Percentiles rank a stretch among this genome's conserved stretches.
Evolutionary conservation across 2,329 filamentous ascomycete species (phyloP).

Genomic region (Botrytis porri): DNA sequence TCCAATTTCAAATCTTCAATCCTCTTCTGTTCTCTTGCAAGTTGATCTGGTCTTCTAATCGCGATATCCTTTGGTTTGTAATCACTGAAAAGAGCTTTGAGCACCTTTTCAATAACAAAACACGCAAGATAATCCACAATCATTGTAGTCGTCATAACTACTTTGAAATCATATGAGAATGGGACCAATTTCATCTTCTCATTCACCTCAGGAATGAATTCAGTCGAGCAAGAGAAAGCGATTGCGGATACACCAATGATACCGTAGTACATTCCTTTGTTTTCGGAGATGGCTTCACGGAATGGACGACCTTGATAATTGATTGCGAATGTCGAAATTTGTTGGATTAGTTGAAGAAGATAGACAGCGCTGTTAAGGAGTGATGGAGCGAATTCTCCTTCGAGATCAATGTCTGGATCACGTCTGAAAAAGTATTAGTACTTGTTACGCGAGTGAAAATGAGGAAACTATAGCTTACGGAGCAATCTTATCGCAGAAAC

Average conservation of each 20-base stretch:
- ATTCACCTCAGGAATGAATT: slow-evolving; percentile 94
- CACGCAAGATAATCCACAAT: slow-evolving; percentile 81
- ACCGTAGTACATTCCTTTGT: slow-evolving; percentile 97
- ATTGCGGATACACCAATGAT: slow-evolving; percentile 86
- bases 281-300: slow-evolving; percentile 87
- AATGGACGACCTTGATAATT: slow-evolving; percentile 99
- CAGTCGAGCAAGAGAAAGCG: slow-evolving; percentile 90
- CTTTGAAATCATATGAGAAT: slow-evolving; percentile 85
- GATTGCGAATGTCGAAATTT: slow-evolving; percentile 98
- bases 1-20: slow-evolving; percentile 56
- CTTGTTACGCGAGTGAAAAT: not conserved
- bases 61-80: slow-evolving; percentile 94
- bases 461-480: slow-evolving; percentile 59
- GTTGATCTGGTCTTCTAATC: slow-evolving; percentile 78
- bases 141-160: slow-evolving; percentile 81
- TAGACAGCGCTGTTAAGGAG: slow-evolving; percentile 96
- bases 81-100: slow-evolving; percentile 87
- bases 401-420: slow-evolving; percentile 72
- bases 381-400: slow-evolving; percentile 90
- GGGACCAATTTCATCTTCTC: slow-evolving; percentile 88
- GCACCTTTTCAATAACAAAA: slow-evolving; percentile 78
- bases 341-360: slow-evolving; percentile 94
- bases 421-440: slow-evolving; percentile 43
- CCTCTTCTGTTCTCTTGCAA: slow-evolving; percentile 69
- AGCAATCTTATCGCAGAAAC: slow-evolving; percentile 79